phyloP scores from a whole-genome alignment of 306 rosid species.

The Rosa rugosa region DNA sequence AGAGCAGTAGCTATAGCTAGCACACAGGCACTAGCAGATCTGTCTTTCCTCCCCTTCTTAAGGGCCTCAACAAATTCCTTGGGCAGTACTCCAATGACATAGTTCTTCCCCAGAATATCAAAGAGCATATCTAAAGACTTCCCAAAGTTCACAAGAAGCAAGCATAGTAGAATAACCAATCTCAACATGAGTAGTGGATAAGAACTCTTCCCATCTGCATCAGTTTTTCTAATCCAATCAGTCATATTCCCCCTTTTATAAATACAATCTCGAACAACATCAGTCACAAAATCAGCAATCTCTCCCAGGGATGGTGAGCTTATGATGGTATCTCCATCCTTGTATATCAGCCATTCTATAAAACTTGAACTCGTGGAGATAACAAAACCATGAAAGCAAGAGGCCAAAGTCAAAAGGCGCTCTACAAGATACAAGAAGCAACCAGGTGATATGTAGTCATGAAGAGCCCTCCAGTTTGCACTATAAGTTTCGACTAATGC shows the following conservation, averaged over 20 bases:
- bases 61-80: conserved; percentile 27
- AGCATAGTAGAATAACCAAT: conserved; percentile 40
- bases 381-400: conserved; percentile 31
- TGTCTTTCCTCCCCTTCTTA: conserved; percentile 9
- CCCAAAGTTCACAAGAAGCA: conserved; percentile 43
- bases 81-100: conserved; percentile 37
- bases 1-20: conserved; percentile 43
- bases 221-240: conserved; percentile 41
- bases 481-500: conserved; percentile 42
- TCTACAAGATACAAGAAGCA: conserved; percentile 76
- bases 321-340: conserved; percentile 30
- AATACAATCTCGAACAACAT: conserved; percentile 28
- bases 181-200: conserved; percentile 44
- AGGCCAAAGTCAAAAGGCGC: conserved; percentile 47
- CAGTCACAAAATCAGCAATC: conserved; percentile 23
- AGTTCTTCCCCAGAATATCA: conserved; percentile 21
- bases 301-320: neutral
- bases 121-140: conserved; percentile 17
- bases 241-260: conserved; percentile 1
- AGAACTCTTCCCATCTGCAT: conserved; percentile 11
- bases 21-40: neutral
- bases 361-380: conserved; percentile 61
- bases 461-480: conserved; percentile 30
- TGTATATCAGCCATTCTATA: conserved; percentile 57
- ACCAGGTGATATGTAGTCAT: conserved; percentile 61